Evolutionary conservation across 441 rosid genomes (phyloP).

Genomic region (Euphorbia corollata): DNA sequence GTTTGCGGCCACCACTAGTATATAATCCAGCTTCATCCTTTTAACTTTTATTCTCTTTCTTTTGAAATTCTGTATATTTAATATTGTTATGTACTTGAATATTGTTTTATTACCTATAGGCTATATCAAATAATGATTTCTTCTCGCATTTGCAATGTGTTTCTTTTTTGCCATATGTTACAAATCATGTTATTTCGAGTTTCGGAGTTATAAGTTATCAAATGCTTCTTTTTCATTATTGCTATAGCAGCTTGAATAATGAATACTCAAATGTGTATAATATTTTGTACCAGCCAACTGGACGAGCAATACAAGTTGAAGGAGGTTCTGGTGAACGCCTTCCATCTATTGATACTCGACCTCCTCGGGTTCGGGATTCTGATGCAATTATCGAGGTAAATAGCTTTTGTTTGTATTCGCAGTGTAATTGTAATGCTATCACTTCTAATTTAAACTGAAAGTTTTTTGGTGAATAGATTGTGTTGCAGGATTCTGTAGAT

Average conservation of each 20-base stretch:
- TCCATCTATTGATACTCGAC: conserved; percentile 84
- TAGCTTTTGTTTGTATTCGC: conserved; percentile 12
- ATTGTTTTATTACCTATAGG: conserved; percentile 2
- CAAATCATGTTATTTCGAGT: conserved; percentile 5
- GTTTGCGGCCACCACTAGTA: conserved; percentile 73
- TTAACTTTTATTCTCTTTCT: conserved; percentile 4
- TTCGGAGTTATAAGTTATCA: conserved; percentile 5
- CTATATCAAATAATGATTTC: background rate
- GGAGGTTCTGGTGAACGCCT: conserved; percentile 80
- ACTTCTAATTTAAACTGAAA: conserved; percentile 21
- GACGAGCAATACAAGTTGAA: conserved; percentile 96
- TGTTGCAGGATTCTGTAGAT: conserved; percentile 57
- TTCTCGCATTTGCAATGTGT: background rate
- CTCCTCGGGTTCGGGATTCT: conserved; percentile 77
- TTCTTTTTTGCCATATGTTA: conserved; percentile 2
- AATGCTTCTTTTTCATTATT: conserved; percentile 6
- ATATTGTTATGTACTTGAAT: too few species aligned
- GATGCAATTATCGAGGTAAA: conserved; percentile 94
- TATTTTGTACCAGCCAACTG: conserved; percentile 66
- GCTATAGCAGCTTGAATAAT: conserved; percentile 7
- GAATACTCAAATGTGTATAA: conserved; percentile 13
- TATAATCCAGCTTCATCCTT: conserved; percentile 26
- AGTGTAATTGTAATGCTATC: conserved; percentile 10
- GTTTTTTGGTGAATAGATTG: conserved; percentile 54
- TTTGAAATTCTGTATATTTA: background rate